Base-by-base conservation (phyloP, 768 basidiomycete species). In the Pleurotus giganteus region DNA sequence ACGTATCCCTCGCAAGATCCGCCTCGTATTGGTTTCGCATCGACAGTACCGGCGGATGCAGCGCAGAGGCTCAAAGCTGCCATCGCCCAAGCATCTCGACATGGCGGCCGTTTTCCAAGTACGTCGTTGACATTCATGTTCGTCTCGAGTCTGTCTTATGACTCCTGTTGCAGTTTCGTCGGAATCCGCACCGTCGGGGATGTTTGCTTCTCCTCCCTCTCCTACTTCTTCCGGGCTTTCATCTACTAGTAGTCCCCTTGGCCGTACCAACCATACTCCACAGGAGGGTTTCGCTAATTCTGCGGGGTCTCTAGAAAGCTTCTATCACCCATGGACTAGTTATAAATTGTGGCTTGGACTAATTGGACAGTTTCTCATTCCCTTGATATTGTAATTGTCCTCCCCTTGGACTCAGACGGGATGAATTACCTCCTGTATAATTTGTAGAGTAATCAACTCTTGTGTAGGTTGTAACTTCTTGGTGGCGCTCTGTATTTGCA, bases 21-120 rank as follows among this genome's bases (percentile, higher is more conserved):
- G 2, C 85, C 89, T 1, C 80, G 81, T 9, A 78, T 91, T 39
- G 89, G 89, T 8, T 74, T 91, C 29, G 69, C 86, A 42, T 89
- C 89, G 13, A 90, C 87, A 0, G 83, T 90, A 1, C 84, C 87
- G 1, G 9, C 59, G 2, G 76, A 87, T 58, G 85, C 84, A 1
- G 72, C 63, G 2, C 71, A 72, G 23, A 58, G 57, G 15, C 61
- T 81, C 8, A 63, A 69, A 28, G 59, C 65, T 1, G 77, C 71
- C 12, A 63, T 79, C 6, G 61, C 63, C 17, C 43, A 50, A 5
- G 79, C 70, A 6, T 54, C 47, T n/a, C 55, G 56, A 24, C 47
- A 60, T 21, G 65, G 65, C 21, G 70, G 66, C 17, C 64, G 65
- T 43, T 67, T 75, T 51, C 63, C 67, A n/a, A 59, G 74, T 60